These are phyloP conservation scores for Cladosporium sp. DNA, from an alignment of 2,329 filamentous ascomycete genomes.

Conservation along the genomic window DNA sequence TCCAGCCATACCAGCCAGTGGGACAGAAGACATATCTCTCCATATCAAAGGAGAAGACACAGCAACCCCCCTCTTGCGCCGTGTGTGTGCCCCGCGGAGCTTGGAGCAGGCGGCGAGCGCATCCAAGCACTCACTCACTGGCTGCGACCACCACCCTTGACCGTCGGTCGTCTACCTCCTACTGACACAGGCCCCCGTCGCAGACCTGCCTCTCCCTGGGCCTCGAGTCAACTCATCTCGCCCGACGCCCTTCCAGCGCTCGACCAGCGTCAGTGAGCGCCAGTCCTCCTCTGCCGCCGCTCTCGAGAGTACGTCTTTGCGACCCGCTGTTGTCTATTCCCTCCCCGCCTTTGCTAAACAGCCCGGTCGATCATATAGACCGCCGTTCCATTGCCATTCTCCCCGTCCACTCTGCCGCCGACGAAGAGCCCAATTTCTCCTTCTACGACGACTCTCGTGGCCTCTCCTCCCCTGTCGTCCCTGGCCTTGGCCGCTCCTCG, in stretches of 20 bases:
- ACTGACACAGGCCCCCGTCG: neutral
- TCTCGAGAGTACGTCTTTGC: slow-evolving; percentile 10
- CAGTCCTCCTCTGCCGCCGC: neutral
- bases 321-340: neutral
- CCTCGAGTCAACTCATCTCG: neutral
- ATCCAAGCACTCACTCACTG: too few relatives aligned
- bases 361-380: slow-evolving; percentile 14
- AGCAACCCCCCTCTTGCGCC: neutral
- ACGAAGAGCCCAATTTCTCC: slow-evolving; percentile 12
- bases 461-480: slow-evolving; percentile 18
- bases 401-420: slow-evolving; percentile 13
- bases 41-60: too few relatives aligned
- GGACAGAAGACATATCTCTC: too few relatives aligned
- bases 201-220: slow-evolving; percentile 6
- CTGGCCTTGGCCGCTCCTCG: slow-evolving; percentile 23
- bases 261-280: slow-evolving; percentile 1
- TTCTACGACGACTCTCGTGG: slow-evolving; percentile 15
- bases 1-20: too few relatives aligned
- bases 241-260: slow-evolving; percentile 8
- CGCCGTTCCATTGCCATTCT: slow-evolving; percentile 22
- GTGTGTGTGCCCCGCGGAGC: neutral
- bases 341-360: slow-evolving; percentile 1
- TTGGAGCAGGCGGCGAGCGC: too few relatives aligned
- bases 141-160: neutral
- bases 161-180: neutral